phyloP scores from a whole-genome alignment of 2,329 filamentous ascomycete genomes.

The Plenodomus lindquistii region DNA sequence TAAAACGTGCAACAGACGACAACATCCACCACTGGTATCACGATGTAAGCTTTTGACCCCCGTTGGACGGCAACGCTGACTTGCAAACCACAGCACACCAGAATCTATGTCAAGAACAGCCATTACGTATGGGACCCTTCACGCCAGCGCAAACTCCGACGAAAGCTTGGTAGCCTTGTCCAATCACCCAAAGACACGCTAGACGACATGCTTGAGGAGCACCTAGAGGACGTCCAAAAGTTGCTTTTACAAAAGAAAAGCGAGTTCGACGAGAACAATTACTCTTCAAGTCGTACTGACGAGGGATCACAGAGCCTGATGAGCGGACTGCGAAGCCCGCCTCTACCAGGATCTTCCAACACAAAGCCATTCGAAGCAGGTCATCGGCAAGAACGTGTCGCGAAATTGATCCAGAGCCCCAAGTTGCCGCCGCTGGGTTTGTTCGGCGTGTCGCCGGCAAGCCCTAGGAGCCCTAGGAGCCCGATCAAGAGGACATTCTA shows the following conservation, averaged over 20 bases:
- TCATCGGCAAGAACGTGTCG: conserved; percentile 14
- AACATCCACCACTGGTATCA: conserved; percentile 85
- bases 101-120: conserved; percentile 74
- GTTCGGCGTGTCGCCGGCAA: conserved; percentile 25
- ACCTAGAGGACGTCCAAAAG: conserved; percentile 55
- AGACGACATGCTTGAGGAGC: conserved; percentile 61
- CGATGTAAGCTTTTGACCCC: conserved; percentile 48
- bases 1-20: conserved; percentile 68
- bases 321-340: conserved; percentile 27
- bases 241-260: conserved; percentile 50
- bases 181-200: conserved; percentile 52
- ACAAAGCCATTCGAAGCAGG: conserved; percentile 9
- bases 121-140: conserved; percentile 76
- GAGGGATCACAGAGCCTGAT: conserved; percentile 15
- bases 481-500: conserved; percentile 30
- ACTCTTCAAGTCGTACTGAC: conserved; percentile 25
- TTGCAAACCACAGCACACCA: conserved; percentile 60
- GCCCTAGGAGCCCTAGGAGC: conserved; percentile 29
- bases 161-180: conserved; percentile 60
- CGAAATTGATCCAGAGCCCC: conserved; percentile 17
- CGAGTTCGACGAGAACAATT: conserved; percentile 39
- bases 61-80: not conserved
- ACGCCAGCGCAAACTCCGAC: conserved; percentile 58
- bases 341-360: conserved; percentile 13
- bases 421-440: conserved; percentile 33